Evolutionary conservation across 768 basidiomycete species (phyloP).

Genomic region (Russula virescens): DNA sequence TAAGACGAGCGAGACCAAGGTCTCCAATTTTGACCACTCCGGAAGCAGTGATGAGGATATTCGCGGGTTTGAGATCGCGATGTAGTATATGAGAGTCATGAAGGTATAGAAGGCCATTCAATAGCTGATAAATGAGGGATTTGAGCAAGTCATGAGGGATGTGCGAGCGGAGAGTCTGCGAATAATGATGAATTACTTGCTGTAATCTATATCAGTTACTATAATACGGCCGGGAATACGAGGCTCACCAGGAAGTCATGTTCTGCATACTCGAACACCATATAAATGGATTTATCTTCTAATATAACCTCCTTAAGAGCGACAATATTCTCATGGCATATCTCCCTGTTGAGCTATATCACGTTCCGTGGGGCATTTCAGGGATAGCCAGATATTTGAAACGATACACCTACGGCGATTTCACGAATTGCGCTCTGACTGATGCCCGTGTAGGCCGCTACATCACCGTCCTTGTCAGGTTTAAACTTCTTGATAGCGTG

Average conservation of each 20-base stretch:
- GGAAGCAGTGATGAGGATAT: constrained; percentile 86
- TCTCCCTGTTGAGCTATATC: constrained; percentile 77
- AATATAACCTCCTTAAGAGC: constrained; percentile 91
- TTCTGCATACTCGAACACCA: constrained; percentile 99
- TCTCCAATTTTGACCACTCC: constrained; percentile 99
- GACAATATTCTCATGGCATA: constrained; percentile 86
- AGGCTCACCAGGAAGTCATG: constrained; percentile 88
- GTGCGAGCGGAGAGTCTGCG: constrained; percentile 74
- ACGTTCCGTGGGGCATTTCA: constrained; percentile 19
- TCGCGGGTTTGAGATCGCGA: constrained; percentile 96
- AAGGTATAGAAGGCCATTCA: constrained; percentile 91
- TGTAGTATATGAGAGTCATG: constrained; percentile 94
- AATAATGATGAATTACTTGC: constrained; percentile 99
- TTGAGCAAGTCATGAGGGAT: constrained; percentile 81
- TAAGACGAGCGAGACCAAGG: constrained; percentile 86
- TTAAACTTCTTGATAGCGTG: constrained; percentile 99
- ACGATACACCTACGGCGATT: constrained; percentile 66
- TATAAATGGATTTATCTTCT: constrained; percentile 97
- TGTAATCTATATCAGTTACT: constrained; percentile 30
- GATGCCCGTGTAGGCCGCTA: constrained; percentile 92
- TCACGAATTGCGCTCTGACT: constrained; percentile 97
- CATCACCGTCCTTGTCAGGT: constrained; percentile 98
- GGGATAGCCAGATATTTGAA: neutral
- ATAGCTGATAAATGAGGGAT: constrained; percentile 87
- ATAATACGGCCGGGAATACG: neutral